Evolutionary conservation across 306 rosid species (phyloP).

Genomic region (Gillenia trifoliata): DNA sequence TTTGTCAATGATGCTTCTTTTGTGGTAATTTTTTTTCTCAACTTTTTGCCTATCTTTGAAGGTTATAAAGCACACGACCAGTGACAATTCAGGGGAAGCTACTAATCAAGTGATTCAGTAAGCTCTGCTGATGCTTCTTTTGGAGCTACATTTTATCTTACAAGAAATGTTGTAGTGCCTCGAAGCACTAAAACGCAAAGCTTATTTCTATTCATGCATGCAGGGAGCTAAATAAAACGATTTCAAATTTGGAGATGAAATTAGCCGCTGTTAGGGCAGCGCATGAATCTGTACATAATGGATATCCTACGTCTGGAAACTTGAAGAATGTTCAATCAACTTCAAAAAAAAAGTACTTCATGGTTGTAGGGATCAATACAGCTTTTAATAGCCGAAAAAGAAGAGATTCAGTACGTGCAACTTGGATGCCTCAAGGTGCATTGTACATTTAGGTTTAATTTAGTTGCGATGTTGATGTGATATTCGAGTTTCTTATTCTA

Average conservation of each 20-base stretch:
- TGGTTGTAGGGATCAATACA: constrained; percentile 88
- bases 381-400: constrained; percentile 79
- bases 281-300: constrained; percentile 33
- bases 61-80: constrained; percentile 36
- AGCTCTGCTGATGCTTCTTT: constrained; percentile 27
- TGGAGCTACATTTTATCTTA: constrained; percentile 19
- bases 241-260: constrained; percentile 46
- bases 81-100: constrained; percentile 39
- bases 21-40: background rate
- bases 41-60: constrained; percentile 15
- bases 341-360: constrained; percentile 56
- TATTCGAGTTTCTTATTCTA: constrained; percentile 13
- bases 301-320: constrained; percentile 36
- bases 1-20: background rate
- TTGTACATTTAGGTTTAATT: constrained; percentile 3
- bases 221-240: constrained; percentile 55
- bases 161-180: constrained; percentile 3
- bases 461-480: constrained; percentile 3
- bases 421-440: constrained; percentile 96
- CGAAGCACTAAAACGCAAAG: constrained; percentile 13
- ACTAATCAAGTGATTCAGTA: constrained; percentile 41
- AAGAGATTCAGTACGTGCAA: constrained; percentile 82
- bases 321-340: constrained; percentile 32
- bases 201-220: constrained; percentile 23
- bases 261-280: constrained; percentile 37